These are phyloP conservation scores for Coemansia sp. DNA, from an alignment of 192 early-diverging fungal species.

Conservation along the genomic window DNA sequence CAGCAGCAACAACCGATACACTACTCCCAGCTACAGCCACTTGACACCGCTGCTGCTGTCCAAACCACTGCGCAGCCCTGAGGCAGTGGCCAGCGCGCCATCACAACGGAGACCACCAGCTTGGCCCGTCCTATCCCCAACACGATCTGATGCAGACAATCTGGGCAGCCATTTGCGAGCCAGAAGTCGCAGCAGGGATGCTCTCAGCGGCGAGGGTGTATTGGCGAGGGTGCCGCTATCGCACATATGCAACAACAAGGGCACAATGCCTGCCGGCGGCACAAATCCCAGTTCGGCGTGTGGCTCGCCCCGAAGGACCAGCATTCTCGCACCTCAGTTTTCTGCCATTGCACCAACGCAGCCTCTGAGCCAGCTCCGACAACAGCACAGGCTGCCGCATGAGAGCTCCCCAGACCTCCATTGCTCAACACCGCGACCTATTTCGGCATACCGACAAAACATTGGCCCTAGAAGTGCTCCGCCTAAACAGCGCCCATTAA, in stretches of 20 bases:
- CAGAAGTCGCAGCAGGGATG: neutral
- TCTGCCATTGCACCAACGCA: neutral
- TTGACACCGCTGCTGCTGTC: constrained; percentile 24
- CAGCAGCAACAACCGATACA: neutral
- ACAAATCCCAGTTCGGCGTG: neutral
- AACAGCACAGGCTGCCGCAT: neutral
- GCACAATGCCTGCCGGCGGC: neutral
- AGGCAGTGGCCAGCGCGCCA: neutral
- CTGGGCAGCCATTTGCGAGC: neutral
- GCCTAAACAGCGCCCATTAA: constrained; percentile 12
- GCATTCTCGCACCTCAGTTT: neutral
- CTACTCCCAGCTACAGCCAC: neutral
- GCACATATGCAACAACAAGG: constrained; percentile 4
- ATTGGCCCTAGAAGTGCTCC: constrained; percentile 10
- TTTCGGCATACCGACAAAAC: constrained; percentile 16
- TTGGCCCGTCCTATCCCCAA: neutral
- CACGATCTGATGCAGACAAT: neutral
- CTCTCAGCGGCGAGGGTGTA: neutral
- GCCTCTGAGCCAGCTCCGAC: neutral
- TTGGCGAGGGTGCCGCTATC: neutral
- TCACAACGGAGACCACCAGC: neutral
- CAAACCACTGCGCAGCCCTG: constrained; percentile 28
- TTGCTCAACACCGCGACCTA: constrained; percentile 14
- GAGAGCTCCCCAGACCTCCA: neutral
- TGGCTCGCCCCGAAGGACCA: neutral